A percentile compares a stretch with the other conserved stretches of the same genome.
These are phyloP conservation scores for Hypoxylon sp. DNA, from an alignment of 2,329 filamentous ascomycete genomes.

Conservation along the genomic window DNA sequence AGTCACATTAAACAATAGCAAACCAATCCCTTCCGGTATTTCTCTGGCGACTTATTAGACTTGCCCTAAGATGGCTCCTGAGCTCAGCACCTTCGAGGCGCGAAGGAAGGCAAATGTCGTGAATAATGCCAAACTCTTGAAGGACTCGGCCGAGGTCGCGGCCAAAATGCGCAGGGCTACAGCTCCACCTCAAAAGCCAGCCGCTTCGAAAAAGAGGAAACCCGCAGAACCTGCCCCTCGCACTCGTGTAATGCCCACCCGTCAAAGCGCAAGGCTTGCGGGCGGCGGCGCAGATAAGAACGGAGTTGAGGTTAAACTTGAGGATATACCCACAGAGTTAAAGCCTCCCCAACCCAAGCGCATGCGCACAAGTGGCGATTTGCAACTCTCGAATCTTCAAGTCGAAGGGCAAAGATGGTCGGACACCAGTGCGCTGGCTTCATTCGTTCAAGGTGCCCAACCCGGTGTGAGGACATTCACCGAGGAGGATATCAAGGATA, in stretches of 20 bases:
- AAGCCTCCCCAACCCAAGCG: constrained; percentile 71
- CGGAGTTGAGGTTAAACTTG: constrained; percentile 64
- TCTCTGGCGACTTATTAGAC: constrained; percentile 10
- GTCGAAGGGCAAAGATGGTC: constrained; percentile 86
- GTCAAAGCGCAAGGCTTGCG: constrained; percentile 71
- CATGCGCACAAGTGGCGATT: constrained; percentile 66
- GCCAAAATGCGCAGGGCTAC: constrained; percentile 75
- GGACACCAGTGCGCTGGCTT: constrained; percentile 74
- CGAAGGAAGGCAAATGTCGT: constrained; percentile 89
- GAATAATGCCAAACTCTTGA: constrained; percentile 82
- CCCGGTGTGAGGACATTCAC: constrained; percentile 89
- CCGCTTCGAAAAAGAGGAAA: constrained; percentile 57
- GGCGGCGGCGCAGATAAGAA: constrained; percentile 66
- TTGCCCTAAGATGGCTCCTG: constrained; percentile 62
- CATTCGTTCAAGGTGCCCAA: constrained; percentile 76
- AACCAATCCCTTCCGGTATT: not conserved
- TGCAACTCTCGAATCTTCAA: constrained; percentile 82
- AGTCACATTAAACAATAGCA: not conserved
- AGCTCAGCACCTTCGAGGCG: constrained; percentile 88
- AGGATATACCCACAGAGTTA: constrained; percentile 57
- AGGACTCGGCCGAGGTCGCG: constrained; percentile 80
- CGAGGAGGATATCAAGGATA: constrained; percentile 85
- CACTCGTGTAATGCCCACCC: constrained; percentile 65
- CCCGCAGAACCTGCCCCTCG: constrained; percentile 63
- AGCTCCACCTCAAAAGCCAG: constrained; percentile 64